Percentiles rank a stretch among this genome's conserved stretches.
phyloP scores from a whole-genome alignment of 345 rosid species.

The Toxicodendron radicans region DNA sequence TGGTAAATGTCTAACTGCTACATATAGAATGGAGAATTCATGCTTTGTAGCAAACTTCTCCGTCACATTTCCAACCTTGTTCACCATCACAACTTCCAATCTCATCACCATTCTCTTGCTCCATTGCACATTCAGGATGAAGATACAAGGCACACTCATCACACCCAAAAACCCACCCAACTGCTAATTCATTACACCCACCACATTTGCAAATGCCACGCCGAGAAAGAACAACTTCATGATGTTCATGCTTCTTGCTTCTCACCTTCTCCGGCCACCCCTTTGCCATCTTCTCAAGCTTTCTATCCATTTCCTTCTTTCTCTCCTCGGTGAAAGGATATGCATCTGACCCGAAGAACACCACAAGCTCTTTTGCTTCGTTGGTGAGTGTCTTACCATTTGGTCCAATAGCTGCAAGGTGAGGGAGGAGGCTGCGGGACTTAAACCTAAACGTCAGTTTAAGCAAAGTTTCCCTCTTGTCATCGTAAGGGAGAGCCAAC shows the following conservation, averaged over 20 bases:
- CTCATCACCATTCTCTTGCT: background rate
- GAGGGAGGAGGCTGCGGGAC: conserved; percentile 42
- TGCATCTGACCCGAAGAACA: conserved; percentile 37
- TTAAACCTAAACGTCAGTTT: conserved; percentile 39
- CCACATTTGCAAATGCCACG: background rate
- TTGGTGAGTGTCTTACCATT: conserved; percentile 34
- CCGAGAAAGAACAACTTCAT: background rate
- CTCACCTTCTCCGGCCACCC: conserved; percentile 17
- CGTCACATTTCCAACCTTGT: background rate
- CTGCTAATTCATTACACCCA: conserved; percentile 6
- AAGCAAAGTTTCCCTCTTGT: conserved; percentile 32
- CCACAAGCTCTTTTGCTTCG: conserved; percentile 29
- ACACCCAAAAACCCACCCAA: conserved; percentile 11
- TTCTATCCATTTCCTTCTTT: conserved; percentile 26
- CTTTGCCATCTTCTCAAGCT: conserved; percentile 8
- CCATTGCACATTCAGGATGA: conserved; percentile 10
- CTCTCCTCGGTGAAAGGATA: conserved; percentile 41
- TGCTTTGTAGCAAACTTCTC: background rate
- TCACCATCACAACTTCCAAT: background rate
- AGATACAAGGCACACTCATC: conserved; percentile 10
- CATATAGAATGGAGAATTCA: background rate
- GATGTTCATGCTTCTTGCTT: conserved; percentile 1
- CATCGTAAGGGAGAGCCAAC: conserved; percentile 46
- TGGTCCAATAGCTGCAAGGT: conserved; percentile 39
- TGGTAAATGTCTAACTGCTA: too few species aligned